A percentile compares a stretch with the other conserved stretches of the same genome.
Evolutionary conservation across 202 grass and related monocot species (phyloP).

Genomic region (Panicum hallii): DNA sequence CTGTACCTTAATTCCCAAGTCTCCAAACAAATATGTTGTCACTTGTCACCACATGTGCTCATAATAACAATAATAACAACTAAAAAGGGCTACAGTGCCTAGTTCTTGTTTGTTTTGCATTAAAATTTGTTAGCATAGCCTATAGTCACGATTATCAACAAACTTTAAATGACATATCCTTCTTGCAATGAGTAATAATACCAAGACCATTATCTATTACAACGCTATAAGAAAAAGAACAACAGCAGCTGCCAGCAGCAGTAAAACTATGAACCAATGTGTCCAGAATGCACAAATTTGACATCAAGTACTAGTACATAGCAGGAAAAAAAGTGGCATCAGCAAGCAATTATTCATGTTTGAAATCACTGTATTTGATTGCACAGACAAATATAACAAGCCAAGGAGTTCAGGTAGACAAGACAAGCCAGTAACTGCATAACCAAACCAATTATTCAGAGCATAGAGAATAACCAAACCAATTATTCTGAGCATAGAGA

Average conservation of each 20-base stretch:
- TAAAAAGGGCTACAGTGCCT: background rate
- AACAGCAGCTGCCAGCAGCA: background rate
- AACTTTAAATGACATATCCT: background rate
- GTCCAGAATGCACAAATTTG: background rate
- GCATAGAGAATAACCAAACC: background rate
- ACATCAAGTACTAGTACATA: background rate
- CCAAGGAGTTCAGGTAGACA: background rate
- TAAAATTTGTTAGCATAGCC: background rate
- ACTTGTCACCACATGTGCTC: background rate
- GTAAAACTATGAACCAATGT: background rate
- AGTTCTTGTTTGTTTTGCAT: background rate
- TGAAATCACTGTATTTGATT: background rate
- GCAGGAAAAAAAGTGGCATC: background rate
- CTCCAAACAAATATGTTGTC: background rate
- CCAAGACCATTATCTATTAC: background rate
- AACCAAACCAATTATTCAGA: background rate
- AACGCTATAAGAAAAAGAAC: background rate
- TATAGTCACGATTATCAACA: conserved; percentile 1
- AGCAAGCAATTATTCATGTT: background rate
- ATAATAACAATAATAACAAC: conserved; percentile 2
- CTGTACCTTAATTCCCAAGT: background rate
- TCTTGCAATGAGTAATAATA: background rate
- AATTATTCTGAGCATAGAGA: background rate
- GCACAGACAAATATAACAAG: background rate
- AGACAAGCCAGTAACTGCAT: background rate